A percentile compares a stretch with the other conserved stretches of the same genome.
phyloP scores from a whole-genome alignment of 2,329 filamentous ascomycete species.

The Aspergillus aculeatus region DNA sequence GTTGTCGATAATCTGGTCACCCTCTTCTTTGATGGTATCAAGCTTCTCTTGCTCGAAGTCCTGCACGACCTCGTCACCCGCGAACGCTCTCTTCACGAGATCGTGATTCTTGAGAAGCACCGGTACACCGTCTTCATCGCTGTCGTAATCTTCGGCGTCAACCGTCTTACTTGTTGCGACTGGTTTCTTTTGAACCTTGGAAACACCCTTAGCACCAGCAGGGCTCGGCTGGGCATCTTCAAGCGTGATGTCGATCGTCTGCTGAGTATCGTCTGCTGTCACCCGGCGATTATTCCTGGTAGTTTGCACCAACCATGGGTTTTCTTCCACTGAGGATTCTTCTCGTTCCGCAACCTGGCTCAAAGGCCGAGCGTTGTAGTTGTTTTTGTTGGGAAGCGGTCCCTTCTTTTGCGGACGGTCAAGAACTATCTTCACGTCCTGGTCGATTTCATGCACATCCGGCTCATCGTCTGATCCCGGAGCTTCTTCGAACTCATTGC shows the following conservation, averaged over 20 bases:
- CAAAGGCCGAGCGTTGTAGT: slow-evolving; percentile 18
- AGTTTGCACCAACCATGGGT: slow-evolving; percentile 40
- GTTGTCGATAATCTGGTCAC: slow-evolving; percentile 76
- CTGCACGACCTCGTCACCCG: slow-evolving; percentile 76
- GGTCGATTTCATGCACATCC: slow-evolving; percentile 20
- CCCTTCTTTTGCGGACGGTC: slow-evolving; percentile 22
- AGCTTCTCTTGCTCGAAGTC: slow-evolving; percentile 82
- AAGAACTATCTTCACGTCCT: slow-evolving; percentile 39
- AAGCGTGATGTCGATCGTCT: slow-evolving; percentile 35
- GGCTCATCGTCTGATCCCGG: slow-evolving; percentile 50
- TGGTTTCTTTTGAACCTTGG: slow-evolving; percentile 26
- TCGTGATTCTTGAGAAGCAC: slow-evolving; percentile 55
- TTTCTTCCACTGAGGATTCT: slow-evolving; percentile 29
- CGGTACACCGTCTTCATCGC: slow-evolving; percentile 42
- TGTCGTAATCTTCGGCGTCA: slow-evolving; percentile 43
- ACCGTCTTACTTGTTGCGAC: slow-evolving; percentile 16
- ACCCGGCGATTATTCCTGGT: slow-evolving; percentile 34
- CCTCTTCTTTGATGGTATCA: slow-evolving; percentile 69
- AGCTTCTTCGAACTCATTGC: slow-evolving; percentile 63
- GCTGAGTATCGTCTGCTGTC: slow-evolving; percentile 26
- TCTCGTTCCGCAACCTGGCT: slow-evolving; percentile 18
- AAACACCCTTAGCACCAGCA: slow-evolving; percentile 15
- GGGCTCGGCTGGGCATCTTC: slow-evolving; percentile 21
- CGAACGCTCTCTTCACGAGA: slow-evolving; percentile 80
- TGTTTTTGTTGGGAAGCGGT: slow-evolving; percentile 17